phyloP scores from a whole-genome alignment of 164 flowering plant species.

The Pachysandra terminalis region DNA sequence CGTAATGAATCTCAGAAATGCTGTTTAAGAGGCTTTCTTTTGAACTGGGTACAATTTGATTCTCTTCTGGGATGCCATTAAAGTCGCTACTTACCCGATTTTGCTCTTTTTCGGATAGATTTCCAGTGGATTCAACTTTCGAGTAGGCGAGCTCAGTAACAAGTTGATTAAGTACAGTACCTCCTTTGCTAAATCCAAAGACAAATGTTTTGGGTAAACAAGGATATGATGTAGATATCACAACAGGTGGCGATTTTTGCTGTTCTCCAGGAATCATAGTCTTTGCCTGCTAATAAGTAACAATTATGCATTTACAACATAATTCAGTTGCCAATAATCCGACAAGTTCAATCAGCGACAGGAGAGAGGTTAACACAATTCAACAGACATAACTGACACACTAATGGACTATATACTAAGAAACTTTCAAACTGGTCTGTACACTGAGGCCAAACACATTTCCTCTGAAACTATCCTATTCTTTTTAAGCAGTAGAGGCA shows the following conservation, averaged over 20 bases:
- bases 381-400: no score
- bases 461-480: no score
- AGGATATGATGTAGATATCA: constrained; percentile 16
- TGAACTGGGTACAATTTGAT: constrained; percentile 42
- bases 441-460: no score
- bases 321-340: background rate
- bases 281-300: constrained; percentile 44
- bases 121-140: constrained; percentile 17
- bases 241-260: constrained; percentile 14
- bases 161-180: constrained; percentile 76
- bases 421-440: no score
- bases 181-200: constrained; percentile 94
- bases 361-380: background rate
- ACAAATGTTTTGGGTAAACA: constrained; percentile 47
- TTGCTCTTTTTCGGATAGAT: constrained; percentile 2
- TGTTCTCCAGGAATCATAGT: constrained; percentile 23
- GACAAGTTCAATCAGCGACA: no score
- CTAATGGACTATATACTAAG: no score
- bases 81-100: background rate
- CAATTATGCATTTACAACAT: constrained; percentile 8
- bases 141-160: constrained; percentile 53
- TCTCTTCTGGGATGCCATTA: constrained; percentile 14
- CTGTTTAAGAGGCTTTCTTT: constrained; percentile 55
- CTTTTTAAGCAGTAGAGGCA: no score
- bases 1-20: constrained; percentile 71